These are phyloP conservation scores for Suhomyces atakaporum DNA, from an alignment of 1,139 yeast genomes.

Conservation along the genomic window DNA sequence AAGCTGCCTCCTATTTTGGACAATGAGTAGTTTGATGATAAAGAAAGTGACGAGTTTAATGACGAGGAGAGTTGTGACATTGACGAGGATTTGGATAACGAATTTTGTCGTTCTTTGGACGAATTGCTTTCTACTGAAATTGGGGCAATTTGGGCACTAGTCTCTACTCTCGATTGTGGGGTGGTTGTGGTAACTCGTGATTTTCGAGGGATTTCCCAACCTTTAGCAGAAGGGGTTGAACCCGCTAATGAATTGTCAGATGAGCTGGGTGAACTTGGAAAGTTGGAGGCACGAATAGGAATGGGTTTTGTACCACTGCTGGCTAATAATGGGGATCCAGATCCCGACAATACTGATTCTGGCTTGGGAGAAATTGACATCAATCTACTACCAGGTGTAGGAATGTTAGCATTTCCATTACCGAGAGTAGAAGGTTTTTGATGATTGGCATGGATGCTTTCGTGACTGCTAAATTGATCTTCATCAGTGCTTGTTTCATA, in stretches of 20 bases:
- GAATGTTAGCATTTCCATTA: slow-evolving; percentile 3
- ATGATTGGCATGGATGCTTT: background rate
- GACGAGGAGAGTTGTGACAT: slow-evolving; percentile 48
- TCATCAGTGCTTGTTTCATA: background rate
- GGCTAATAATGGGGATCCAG: slow-evolving; percentile 7
- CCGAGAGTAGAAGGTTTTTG: background rate
- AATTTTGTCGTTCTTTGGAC: slow-evolving; percentile 13
- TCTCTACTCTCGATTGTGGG: slow-evolving; percentile 15
- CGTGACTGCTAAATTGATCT: slow-evolving; percentile 4
- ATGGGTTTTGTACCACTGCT: slow-evolving; percentile 24
- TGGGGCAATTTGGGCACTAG: slow-evolving; percentile 26
- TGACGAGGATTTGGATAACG: slow-evolving; percentile 41
- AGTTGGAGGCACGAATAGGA: slow-evolving; percentile 27
- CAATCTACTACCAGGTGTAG: slow-evolving; percentile 3
- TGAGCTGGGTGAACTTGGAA: slow-evolving; percentile 22
- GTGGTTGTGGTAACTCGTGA: slow-evolving; percentile 24
- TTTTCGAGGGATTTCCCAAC: slow-evolving; percentile 50
- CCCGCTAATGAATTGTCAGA: slow-evolving; percentile 31
- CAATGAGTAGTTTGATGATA: slow-evolving; percentile 42
- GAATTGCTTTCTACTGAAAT: slow-evolving; percentile 21
- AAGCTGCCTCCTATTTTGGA: slow-evolving; percentile 48
- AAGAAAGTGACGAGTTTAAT: slow-evolving; percentile 38
- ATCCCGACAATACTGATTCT: slow-evolving; percentile 3
- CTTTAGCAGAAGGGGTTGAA: slow-evolving; percentile 34
- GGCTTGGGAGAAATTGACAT: slow-evolving; percentile 6